Evolutionary conservation across 2,329 filamentous ascomycete genomes (phyloP), one percentile per base, ranked within the genome.

Genomic region (Aureobasidium namibiae): DNA sequence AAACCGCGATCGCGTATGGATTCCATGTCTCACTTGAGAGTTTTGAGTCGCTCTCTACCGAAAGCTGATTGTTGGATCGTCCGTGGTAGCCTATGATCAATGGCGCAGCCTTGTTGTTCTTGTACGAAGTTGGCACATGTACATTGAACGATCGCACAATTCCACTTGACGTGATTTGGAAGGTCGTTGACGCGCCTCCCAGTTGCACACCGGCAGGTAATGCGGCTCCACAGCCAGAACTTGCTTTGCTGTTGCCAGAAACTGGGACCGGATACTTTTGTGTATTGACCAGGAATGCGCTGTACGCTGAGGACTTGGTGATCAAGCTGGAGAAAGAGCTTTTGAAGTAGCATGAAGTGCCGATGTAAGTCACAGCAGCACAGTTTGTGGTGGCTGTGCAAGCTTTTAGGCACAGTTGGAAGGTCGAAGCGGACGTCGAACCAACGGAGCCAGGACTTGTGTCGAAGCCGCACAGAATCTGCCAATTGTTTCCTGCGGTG

Each of bases 41-140:
- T 45, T 74, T 71, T 8, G 76, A 75, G 1, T 80, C 69, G 3
- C 66, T 61, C 63, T 76, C 73, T 60, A 79, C 72, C 8, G 70
- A 68, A 29, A 67, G 62, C 34, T 72, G 71, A 29, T 69, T 68
- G 50, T 74, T 71, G 16, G 63, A 65, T 4, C 73, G 70, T 3
- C 78, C 78, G 58, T 80, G 78, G 63, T 75, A 80, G 7, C 78
- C 78, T 34, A 81, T 66, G 41, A 80, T 77, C 31, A 81, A 57
- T 0, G 76, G 72, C 0, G 72, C 66, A 1, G 74, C 68, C 1
- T 58, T 70, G 53, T 68, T 66, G 9, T 60, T 60, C 21, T 75
- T 63, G 67, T 79, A 80, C 34, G 67, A 69, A 34, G 68, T 45
- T 1, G 75, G 74, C 4, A 76, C 63, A 53, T 75, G 71, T 11